A percentile compares a stretch with the other conserved stretches of the same genome.
These are phyloP conservation scores for Pseudohalonectria lignicola DNA, from an alignment of 2,329 filamentous ascomycete species.

Conservation along the genomic window DNA sequence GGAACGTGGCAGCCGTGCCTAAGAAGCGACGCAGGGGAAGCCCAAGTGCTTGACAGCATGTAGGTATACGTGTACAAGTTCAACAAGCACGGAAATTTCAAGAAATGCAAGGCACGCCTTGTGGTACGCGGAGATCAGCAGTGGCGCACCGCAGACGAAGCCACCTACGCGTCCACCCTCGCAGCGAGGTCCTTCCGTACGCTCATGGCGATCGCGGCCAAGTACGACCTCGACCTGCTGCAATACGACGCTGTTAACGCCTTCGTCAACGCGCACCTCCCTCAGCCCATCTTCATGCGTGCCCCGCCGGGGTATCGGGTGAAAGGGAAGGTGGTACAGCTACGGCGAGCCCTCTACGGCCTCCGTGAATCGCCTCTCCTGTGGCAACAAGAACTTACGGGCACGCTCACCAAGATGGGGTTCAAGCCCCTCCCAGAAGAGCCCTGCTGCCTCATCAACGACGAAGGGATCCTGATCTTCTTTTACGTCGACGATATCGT, in stretches of 20 bases:
- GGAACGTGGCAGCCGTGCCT: neutral
- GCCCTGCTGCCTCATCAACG: slow-evolving; percentile 4
- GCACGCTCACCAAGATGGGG: slow-evolving; percentile 1
- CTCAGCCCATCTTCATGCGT: slow-evolving; percentile 5
- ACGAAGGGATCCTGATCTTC: slow-evolving; percentile 7
- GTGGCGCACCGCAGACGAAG: neutral
- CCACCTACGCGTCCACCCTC: slow-evolving; percentile 6
- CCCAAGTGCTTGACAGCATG: slow-evolving; percentile 2
- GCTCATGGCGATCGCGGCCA: slow-evolving; percentile 7
- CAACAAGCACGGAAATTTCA: slow-evolving; percentile 6
- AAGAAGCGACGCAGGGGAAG: neutral
- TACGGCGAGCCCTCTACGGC: slow-evolving; percentile 7
- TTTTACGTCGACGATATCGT: slow-evolving; percentile 11
- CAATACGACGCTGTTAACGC: slow-evolving; percentile 10
- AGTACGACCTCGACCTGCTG: slow-evolving; percentile 8
- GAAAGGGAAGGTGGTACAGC: neutral
- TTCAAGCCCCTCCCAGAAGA: slow-evolving; percentile 4
- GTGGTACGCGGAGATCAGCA: slow-evolving; percentile 4
- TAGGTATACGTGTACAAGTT: slow-evolving; percentile 11
- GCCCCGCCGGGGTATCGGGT: slow-evolving; percentile 7
- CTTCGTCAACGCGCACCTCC: slow-evolving; percentile 8
- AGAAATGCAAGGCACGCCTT: neutral
- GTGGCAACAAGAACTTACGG: slow-evolving; percentile 8
- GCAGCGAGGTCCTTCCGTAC: slow-evolving; percentile 7
- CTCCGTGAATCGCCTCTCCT: slow-evolving; percentile 7